Base-by-base conservation (phyloP, 2,329 filamentous ascomycete species). In the Fusarium tanahbumbuense region DNA sequence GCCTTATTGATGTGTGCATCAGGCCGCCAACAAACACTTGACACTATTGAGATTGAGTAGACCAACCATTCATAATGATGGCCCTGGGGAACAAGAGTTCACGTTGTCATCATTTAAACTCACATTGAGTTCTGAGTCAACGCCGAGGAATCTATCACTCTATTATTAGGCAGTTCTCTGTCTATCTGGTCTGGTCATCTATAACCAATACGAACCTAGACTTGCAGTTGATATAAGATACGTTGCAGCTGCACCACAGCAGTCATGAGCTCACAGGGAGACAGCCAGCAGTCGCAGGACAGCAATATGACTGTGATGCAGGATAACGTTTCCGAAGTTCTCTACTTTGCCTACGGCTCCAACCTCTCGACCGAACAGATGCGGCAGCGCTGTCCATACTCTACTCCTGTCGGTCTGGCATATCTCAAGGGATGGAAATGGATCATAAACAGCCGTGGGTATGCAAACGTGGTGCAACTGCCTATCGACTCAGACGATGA, bases 311-410 rank as follows among this genome's bases (percentile, higher is more conserved):
- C 79, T 25, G 42, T 79, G 20, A 76, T 81, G 59, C 77, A 78
- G 32, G 78, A 80, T 40, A 73, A 77, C 56, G 72, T 76, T 15
- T 75, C 75, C 50, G 80, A 81, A 66, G 72, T 81, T 53, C 78
- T 88, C 68, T 92, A 92, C 82, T 92, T 93, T 76, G 91, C 87
- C 73, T 93, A 91, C 78, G 91, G 91, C 67, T 89, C 86, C 76
- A 93, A 93, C 77, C 84, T 93, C 61, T 91, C 89, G 77, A 84
- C 84, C 1, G 78, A 83, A 28, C 90, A 92, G 78, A 93, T 93
- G 91, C 72, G 72, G 6, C 71, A 76, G 47, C 88, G 90, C 55
- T 93, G 91, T 75, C 89, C 88, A 56, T 77, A 75, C 16, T 87
- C 88, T 4, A 79, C 76, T 15, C 87, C 87, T 56, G 76, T 88